Percentiles rank a stretch among this genome's conserved stretches.
phyloP scores from a whole-genome alignment of 1,284 basidiomycete species.

The Sanghuangporus weigelae region DNA sequence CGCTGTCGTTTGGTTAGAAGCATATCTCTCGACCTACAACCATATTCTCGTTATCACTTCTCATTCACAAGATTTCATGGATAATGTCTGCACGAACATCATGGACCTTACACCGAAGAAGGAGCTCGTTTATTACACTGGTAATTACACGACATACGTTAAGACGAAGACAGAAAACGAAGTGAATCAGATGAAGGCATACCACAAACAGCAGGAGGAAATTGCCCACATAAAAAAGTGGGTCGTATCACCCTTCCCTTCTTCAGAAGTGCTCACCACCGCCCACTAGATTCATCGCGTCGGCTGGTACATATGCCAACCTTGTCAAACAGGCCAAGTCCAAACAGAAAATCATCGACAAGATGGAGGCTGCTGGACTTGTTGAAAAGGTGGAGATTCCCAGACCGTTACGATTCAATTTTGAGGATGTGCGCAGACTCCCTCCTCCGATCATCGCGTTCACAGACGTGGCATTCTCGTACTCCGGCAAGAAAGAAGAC shows the following conservation, averaged over 20 bases:
- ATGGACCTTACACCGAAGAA: conserved; percentile 53
- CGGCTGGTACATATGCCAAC: conserved; percentile 67
- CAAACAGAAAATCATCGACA: conserved; percentile 71
- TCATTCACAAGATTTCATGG: conserved; percentile 68
- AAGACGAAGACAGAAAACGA: conserved; percentile 65
- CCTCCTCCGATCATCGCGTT: conserved; percentile 67
- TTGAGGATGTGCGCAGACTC: conserved; percentile 58
- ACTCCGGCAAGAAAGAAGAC: conserved; percentile 54
- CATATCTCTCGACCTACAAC: conserved; percentile 63
- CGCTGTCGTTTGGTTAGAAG: conserved; percentile 67
- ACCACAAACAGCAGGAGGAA: conserved; percentile 65
- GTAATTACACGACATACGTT: conserved; percentile 65
- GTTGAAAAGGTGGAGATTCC: conserved; percentile 48
- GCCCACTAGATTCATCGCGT: conserved; percentile 47
- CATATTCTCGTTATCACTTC: conserved; percentile 58
- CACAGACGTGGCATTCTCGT: conserved; percentile 62
- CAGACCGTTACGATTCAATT: conserved; percentile 54
- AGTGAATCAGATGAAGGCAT: conserved; percentile 69
- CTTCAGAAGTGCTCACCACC: not conserved
- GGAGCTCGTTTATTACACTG: conserved; percentile 53
- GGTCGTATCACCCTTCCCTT: conserved; percentile 19
- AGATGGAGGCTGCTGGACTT: conserved; percentile 68
- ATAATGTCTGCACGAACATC: conserved; percentile 61
- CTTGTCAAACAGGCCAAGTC: conserved; percentile 70
- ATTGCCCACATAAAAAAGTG: conserved; percentile 60